Evolutionary conservation across 1,284 basidiomycete genomes (phyloP).

Genomic region (Kalmanozyma brasiliensis): DNA sequence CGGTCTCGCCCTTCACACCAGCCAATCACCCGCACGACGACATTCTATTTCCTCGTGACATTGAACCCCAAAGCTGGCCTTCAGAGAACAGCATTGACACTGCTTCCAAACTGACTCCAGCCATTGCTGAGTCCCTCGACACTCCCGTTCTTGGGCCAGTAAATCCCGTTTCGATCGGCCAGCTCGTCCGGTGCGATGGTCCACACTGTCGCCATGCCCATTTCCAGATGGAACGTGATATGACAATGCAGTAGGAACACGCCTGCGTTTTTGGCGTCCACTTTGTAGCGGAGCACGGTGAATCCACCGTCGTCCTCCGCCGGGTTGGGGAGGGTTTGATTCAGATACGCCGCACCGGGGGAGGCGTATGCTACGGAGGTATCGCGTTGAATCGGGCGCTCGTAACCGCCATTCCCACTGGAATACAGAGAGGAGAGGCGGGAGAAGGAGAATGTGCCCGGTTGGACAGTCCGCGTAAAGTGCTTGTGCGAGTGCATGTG

Average conservation of each 20-base stretch:
- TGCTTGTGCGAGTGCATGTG: constrained; percentile 54
- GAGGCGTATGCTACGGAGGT: constrained; percentile 45
- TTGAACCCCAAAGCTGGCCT: too few relatives aligned
- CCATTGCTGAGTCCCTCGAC: too few relatives aligned
- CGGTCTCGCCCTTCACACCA: too few relatives aligned
- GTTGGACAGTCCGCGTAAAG: constrained; percentile 34
- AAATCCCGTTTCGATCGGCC: background rate
- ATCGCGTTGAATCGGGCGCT: constrained; percentile 43
- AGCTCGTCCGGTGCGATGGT: constrained; percentile 27
- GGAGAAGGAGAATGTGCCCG: constrained; percentile 43
- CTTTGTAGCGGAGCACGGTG: constrained; percentile 47
- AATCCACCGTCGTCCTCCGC: constrained; percentile 38
- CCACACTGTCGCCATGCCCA: constrained; percentile 56
- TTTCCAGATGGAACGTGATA: constrained; percentile 38
- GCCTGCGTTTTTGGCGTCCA: constrained; percentile 20
- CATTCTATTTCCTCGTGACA: too few relatives aligned
- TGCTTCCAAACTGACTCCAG: too few relatives aligned
- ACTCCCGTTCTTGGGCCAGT: too few relatives aligned
- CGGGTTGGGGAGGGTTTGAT: constrained; percentile 23
- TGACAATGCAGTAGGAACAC: constrained; percentile 54
- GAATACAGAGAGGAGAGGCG: constrained; percentile 13
- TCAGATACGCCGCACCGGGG: constrained; percentile 38
- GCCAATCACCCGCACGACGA: too few relatives aligned
- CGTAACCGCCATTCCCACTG: background rate
- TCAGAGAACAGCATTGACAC: too few relatives aligned